Base-by-base conservation (phyloP, 2,329 filamentous ascomycete species). In the Monilinia fructicola region DNA sequence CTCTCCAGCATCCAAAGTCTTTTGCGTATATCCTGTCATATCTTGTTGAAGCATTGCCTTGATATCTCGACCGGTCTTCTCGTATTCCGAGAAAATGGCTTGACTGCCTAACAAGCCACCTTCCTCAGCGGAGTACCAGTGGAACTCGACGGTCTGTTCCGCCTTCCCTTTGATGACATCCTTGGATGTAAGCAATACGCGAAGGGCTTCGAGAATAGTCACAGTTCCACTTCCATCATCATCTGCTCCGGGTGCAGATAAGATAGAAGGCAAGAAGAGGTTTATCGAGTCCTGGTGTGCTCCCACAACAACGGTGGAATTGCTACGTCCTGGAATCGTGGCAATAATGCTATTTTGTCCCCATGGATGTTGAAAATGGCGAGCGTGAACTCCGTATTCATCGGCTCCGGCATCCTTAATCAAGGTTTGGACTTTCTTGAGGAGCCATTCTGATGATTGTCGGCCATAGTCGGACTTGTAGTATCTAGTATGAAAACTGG, bases 41-140 rank as follows among this genome's bases (percentile, higher is more conserved):
- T 98, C 94, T 79, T 98, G 94, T 81, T 98, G 94, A 65, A 98
- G 85, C 95, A 98, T 98, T 44, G 94, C 94, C 80, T 94, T 96
- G 78, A 98, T 84, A 71, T 94, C 87, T 35, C 89, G 85, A 42
- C 85, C 84, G 28, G 85, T 79, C 76, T 88, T 87, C 78, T 91
- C 88, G 76, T 98, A 98, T 10, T 85, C 81, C 61, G 85, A 84
- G 82, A 97, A 98, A 77, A 98, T 91, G 65, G 91, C 93, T 78
- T 97, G 93, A 74, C 90, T 94, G 67, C 93, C 93, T 4, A 96
- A 84, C 55, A 97, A 82, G 44, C 93, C 93, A 61, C 90, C 92
- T 78, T 97, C 93, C 77, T 97, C 93, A 14, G 92, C 93, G 54
- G 89, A 91, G 81, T 96, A 97, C 92, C 92, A 97, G 79, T 97